Evolutionary conservation across 1,139 yeast species (phyloP), one percentile per base, ranked within the genome.

Genomic region (Geotrichum bryndzae): DNA sequence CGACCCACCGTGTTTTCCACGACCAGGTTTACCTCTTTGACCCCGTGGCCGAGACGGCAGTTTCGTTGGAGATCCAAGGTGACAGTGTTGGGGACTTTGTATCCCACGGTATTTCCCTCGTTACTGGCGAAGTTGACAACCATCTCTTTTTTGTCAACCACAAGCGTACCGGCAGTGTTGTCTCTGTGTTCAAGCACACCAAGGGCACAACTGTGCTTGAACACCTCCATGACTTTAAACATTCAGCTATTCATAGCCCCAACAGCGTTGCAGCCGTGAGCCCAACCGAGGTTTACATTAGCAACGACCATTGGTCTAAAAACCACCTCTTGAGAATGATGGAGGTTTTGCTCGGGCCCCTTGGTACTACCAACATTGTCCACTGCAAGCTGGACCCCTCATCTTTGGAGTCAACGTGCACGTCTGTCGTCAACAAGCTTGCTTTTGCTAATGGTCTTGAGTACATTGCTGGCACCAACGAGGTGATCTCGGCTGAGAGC

Each of bases 281-380:
- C 0, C 60, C 62, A 2, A 57, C 63, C 11, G 61, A 62, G 15
- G 57, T 66, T 53, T 64, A 61, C 56, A 22, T 61, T 45, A 61
- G 67, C 41, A 66, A 66, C 58, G 68, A 66, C 57, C 66, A 64
- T 50, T 54, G 29, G 31, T 64, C 56, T 57, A 56, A 56, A 38
- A 35, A 18, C 25, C 60, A 64, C 11, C 25, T 31, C 3, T 25
- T 46, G 33, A 52, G 66, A 4, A 11, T 4, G 2, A 15, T 58
- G 22, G 68, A 63, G 29, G 62, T 54, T 51, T 15, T 22, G 25
- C 25, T 55, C 8, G 63, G 63, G 3, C 63, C 65, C 25, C 53
- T 60, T 50, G 54, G 53, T 18, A 51, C 61, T 57, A 53, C 66
- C 7, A 58, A 60, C 53, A 60, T 66, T 31, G 62, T 57, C 22